Conservation (phyloP, 1,284 basidiomycete species). For the Heterobasidion occidentale region DNA sequence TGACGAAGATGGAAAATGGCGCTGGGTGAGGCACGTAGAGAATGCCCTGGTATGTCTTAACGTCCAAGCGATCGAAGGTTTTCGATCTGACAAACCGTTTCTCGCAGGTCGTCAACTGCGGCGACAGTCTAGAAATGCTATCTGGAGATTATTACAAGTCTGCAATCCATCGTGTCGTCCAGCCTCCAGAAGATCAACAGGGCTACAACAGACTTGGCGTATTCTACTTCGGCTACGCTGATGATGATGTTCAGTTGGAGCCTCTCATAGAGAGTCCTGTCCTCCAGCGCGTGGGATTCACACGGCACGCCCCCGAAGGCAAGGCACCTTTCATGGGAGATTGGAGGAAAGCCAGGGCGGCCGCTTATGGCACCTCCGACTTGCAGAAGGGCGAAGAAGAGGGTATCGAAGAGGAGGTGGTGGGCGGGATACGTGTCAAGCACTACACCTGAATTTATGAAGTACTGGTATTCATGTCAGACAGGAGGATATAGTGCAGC, state of each 20-base stretch:
- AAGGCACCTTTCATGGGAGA: conserved; percentile 27
- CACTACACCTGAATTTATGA: conserved; percentile 23
- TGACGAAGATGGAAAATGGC: conserved; percentile 42
- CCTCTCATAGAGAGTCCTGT: conserved; percentile 32
- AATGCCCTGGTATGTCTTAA: conserved; percentile 40
- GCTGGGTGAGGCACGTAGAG: conserved; percentile 50
- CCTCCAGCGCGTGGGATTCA: conserved; percentile 24
- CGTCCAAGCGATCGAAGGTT: background rate
- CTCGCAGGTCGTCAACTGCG: conserved; percentile 44
- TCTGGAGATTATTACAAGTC: conserved; percentile 40
- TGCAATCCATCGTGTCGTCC: conserved; percentile 29
- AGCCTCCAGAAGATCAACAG: conserved; percentile 40
- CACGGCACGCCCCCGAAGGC: conserved; percentile 20
- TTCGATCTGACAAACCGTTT: background rate
- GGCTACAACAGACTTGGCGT: conserved; percentile 37
- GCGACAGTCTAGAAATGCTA: conserved; percentile 50
- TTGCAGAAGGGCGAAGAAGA: conserved; percentile 21
- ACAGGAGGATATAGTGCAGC: no score
- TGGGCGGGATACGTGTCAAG: conserved; percentile 39
- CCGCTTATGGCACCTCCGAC: conserved; percentile 23
- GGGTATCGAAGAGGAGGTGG: conserved; percentile 36
- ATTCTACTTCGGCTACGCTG: conserved; percentile 35
- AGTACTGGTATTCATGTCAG: background rate
- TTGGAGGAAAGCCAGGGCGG: conserved; percentile 26
- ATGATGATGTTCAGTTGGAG: conserved; percentile 22